phyloP scores from a whole-genome alignment of 345 rosid species.

The Bruguiera gymnorhiza region DNA sequence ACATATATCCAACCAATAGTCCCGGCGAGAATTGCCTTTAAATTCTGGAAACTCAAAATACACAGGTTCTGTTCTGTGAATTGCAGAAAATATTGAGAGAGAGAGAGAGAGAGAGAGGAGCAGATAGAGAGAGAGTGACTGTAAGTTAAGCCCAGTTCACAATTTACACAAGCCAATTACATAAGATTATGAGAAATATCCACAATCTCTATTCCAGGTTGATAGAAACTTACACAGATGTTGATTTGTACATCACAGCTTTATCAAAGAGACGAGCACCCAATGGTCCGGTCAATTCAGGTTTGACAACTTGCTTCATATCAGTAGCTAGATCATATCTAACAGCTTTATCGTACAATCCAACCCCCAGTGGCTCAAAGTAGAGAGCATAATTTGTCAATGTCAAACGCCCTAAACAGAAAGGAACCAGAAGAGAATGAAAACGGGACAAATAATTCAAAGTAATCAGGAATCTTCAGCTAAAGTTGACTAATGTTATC shows the following conservation, averaged over 20 bases:
- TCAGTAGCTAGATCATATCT: constrained; percentile 77
- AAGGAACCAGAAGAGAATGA: constrained; percentile 23
- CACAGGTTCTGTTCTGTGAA: constrained; percentile 66
- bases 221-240: constrained; percentile 53
- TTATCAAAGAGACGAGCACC: constrained; percentile 97
- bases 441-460: constrained; percentile 3
- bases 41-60: constrained; percentile 92
- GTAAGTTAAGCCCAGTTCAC: constrained; percentile 2
- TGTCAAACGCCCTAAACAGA: constrained; percentile 72
- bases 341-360: constrained; percentile 65
- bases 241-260: constrained; percentile 92
- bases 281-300: constrained; percentile 89
- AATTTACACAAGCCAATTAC: constrained; percentile 6
- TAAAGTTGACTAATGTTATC: constrained; percentile 1
- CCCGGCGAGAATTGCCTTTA: constrained; percentile 85
- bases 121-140: not conserved
- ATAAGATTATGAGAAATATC: not conserved
- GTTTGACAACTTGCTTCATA: constrained; percentile 79
- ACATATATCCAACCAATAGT: constrained; percentile 86
- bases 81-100: constrained; percentile 8
- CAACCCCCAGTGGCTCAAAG: constrained; percentile 88
- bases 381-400: constrained; percentile 78
- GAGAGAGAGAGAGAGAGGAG: constrained; percentile 12
- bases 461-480: constrained; percentile 4
- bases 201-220: constrained; percentile 11